phyloP scores from a whole-genome alignment of 441 rosid genomes.

The Raphanus hybrid region DNA sequence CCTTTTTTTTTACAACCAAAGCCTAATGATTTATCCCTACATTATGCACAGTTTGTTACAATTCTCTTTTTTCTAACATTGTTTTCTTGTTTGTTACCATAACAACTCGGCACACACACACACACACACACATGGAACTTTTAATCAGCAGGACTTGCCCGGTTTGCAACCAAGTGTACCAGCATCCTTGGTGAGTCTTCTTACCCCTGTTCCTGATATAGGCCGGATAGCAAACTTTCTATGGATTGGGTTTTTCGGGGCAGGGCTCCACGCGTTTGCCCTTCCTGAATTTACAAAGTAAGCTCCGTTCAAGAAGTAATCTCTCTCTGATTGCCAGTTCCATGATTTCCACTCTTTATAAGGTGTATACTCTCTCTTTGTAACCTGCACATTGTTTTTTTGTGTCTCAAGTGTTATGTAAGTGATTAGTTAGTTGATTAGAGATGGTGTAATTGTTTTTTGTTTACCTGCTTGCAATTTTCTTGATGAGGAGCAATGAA shows the following conservation, averaged over 20 bases:
- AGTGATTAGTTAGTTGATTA: neutral
- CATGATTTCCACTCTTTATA: slow-evolving; percentile 46
- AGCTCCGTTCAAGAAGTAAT: slow-evolving; percentile 55
- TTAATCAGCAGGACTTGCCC: slow-evolving; percentile 44
- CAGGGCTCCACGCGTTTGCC: slow-evolving; percentile 33
- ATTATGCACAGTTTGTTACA: slow-evolving; percentile 28
- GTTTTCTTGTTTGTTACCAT: slow-evolving; percentile 17
- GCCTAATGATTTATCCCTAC: slow-evolving; percentile 22
- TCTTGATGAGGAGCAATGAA: slow-evolving; percentile 65
- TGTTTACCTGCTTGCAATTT: slow-evolving; percentile 52
- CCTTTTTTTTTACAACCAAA: neutral
- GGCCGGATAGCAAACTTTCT: slow-evolving; percentile 35
- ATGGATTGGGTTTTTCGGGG: slow-evolving; percentile 38
- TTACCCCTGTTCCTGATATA: slow-evolving; percentile 47
- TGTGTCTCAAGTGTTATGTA: neutral
- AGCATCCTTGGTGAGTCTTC: slow-evolving; percentile 47
- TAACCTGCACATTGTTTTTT: slow-evolving; percentile 38
- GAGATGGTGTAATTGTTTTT: neutral
- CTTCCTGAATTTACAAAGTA: slow-evolving; percentile 48
- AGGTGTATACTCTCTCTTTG: slow-evolving; percentile 52
- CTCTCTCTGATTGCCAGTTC: slow-evolving; percentile 56
- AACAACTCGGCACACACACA: slow-evolving; percentile 25
- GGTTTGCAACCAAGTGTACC: slow-evolving; percentile 48
- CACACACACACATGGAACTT: neutral
- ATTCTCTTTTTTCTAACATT: neutral